Conservation (phyloP, 345 rosid species). For the Syzygium grande region DNA sequence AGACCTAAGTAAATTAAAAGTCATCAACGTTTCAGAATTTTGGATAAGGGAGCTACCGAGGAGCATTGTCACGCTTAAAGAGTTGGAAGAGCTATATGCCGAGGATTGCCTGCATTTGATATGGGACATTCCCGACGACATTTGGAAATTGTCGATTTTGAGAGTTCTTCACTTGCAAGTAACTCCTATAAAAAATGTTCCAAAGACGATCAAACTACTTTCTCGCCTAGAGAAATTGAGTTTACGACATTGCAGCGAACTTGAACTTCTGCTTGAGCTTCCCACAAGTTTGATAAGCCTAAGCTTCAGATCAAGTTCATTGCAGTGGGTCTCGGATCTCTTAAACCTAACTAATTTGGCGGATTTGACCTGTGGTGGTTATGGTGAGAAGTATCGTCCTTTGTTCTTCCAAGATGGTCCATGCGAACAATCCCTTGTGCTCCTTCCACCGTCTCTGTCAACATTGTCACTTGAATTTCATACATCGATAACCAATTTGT, state of each 20-base stretch:
- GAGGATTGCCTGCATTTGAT: rapidly evolving
- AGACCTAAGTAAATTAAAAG: neutral
- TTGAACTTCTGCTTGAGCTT: neutral
- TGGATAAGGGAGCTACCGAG: too few relatives aligned
- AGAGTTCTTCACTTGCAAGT: neutral
- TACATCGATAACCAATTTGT: neutral
- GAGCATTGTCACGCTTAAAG: too few relatives aligned
- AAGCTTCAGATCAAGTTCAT: neutral
- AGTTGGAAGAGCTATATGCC: too few relatives aligned
- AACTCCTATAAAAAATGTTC: neutral
- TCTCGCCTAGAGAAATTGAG: neutral
- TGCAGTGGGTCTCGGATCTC: neutral
- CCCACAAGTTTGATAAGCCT: neutral
- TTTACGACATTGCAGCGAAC: neutral
- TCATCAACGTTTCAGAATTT: neutral
- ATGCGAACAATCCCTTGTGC: neutral
- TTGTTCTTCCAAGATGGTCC: neutral
- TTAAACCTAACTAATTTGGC: neutral
- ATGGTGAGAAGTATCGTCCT: neutral
- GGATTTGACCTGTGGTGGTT: neutral
- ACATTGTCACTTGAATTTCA: neutral
- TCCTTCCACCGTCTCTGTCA: neutral
- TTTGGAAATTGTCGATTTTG: too few relatives aligned
- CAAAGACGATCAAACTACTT: neutral
- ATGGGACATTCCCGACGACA: too few relatives aligned